Evolutionary conservation across 1,284 basidiomycete species (phyloP).

Genomic region (Cutaneotrichosporon spelunceum): DNA sequence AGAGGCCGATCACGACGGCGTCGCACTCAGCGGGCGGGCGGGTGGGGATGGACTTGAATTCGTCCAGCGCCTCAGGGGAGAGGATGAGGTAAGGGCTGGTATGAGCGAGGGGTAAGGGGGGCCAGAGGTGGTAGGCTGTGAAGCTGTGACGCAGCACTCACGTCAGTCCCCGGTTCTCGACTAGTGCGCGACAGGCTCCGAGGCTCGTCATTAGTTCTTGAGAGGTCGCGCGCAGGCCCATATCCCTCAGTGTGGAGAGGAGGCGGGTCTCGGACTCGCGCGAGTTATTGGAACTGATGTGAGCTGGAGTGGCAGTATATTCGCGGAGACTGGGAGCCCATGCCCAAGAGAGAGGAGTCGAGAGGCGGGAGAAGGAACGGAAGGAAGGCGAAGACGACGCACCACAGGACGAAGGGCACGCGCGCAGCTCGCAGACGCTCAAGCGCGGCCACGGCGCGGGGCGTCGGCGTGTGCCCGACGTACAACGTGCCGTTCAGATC

Average conservation of each 20-base stretch:
- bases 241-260: constrained; percentile 52
- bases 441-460: constrained; percentile 58
- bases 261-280: constrained; percentile 58
- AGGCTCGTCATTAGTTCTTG: constrained; percentile 63
- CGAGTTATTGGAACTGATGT: constrained; percentile 51
- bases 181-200: constrained; percentile 58
- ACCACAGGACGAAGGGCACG: constrained; percentile 64
- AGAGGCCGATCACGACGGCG: constrained; percentile 65
- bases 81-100: constrained; percentile 62
- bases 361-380: background rate
- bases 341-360: too few species aligned
- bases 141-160: too few species aligned
- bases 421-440: constrained; percentile 53
- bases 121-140: background rate
- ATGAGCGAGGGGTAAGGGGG: background rate
- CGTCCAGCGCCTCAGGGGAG: constrained; percentile 59
- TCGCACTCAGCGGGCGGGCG: constrained; percentile 50
- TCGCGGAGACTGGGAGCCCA: too few species aligned
- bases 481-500: constrained; percentile 69
- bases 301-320: background rate
- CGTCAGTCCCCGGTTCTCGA: constrained; percentile 55
- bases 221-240: constrained; percentile 57
- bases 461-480: constrained; percentile 57
- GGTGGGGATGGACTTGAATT: constrained; percentile 48
- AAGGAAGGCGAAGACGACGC: constrained; percentile 46